Evolutionary conservation across 306 rosid genomes (phyloP), one percentile per base, ranked within the genome.

Genomic region (Canavalia gladiata): DNA sequence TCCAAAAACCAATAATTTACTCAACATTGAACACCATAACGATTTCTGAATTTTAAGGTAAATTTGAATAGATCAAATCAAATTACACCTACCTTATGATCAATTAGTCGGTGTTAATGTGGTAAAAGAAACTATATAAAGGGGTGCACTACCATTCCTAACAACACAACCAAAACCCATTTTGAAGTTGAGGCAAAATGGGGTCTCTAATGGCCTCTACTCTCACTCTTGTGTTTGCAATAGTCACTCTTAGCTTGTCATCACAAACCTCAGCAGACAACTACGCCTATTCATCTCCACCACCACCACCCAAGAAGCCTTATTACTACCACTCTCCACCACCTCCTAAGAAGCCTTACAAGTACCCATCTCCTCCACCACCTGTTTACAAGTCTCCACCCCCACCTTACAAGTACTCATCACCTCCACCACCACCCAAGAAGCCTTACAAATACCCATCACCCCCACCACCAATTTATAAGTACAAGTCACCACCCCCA

Each of bases 61-160:
- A 39, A 37, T 62, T 62, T 34, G 9, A 62, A 62, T 33, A 62
- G 68, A 34, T 34, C 68, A 62, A 64, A 39, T 77, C 56, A 37
- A 52, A 7, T 0, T 76, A 25, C 34, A 50, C 8, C 8, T 46
- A 65, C 39, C 63, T 37, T 54, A 33, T 66, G 68, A 58, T n/a
- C 0, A 5, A 37, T 37, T 37, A 37, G 41, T 37, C 41, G 11
- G 84, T 2, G 76, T 35, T 46, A 47, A 50, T 6, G n/a, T 57
- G 88, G 80, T 76, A 68, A 84, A 42, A 67, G 63, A 76, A 70
- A 81, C 88, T 89, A 89, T 87, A 85, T 83, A 87, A 83, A 78
- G 87, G 47, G 68, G 31, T 37, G 2, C 67, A 29, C 75, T 2
- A 42, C 68, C 72, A 30, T 37, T 25, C 28, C 52, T 47, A 52